Conservation (phyloP, 2,329 filamentous ascomycete genomes). For the Hypoxylon sp. region DNA sequence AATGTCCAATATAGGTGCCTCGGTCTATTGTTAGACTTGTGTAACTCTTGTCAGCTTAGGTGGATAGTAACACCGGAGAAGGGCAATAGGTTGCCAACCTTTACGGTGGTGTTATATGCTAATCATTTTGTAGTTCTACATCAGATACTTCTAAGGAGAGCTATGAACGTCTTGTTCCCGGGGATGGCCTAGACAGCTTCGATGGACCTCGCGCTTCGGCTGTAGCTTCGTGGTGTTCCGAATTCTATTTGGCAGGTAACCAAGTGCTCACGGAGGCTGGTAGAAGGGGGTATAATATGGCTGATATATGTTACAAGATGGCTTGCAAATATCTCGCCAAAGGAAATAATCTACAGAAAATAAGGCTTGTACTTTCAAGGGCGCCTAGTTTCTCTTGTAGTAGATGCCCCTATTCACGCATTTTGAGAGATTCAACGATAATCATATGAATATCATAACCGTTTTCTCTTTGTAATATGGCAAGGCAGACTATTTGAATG, state of each 20-base stretch:
- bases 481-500: neutral
- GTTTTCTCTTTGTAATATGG: neutral
- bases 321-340: slow-evolving; percentile 22
- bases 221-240: slow-evolving; percentile 10
- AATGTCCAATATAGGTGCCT: slow-evolving; percentile 6
- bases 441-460: neutral
- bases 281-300: slow-evolving; percentile 35
- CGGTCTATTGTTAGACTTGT: slow-evolving; percentile 9
- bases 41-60: slow-evolving; percentile 21
- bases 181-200: slow-evolving; percentile 10
- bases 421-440: neutral
- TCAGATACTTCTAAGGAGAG: neutral
- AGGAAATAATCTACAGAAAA: slow-evolving; percentile 12
- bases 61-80: slow-evolving; percentile 24
- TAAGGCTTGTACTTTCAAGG: slow-evolving; percentile 17
- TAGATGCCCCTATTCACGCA: neutral
- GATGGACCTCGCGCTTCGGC: slow-evolving; percentile 6
- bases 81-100: slow-evolving; percentile 6
- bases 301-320: slow-evolving; percentile 34
- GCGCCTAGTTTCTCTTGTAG: slow-evolving; percentile 4
- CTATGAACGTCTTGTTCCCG: slow-evolving; percentile 10
- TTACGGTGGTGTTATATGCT: neutral
- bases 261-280: slow-evolving; percentile 13
- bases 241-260: slow-evolving; percentile 12
- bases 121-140: slow-evolving; percentile 1